phyloP scores from a whole-genome alignment of 129 eudicot genomes.

The Ambrosia trifida region DNA sequence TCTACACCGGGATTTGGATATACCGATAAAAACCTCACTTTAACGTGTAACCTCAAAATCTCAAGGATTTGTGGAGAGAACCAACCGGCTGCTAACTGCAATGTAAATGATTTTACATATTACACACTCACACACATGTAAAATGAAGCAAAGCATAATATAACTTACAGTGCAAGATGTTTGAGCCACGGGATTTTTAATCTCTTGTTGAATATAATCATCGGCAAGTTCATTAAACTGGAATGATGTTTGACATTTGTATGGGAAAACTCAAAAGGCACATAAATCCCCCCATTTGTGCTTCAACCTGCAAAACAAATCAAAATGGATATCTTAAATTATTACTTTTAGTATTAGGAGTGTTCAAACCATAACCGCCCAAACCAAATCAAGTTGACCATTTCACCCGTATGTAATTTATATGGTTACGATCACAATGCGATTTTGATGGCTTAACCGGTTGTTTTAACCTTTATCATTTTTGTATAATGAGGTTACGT shows the following conservation, averaged over 20 bases:
- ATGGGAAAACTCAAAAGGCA: conserved; percentile 70
- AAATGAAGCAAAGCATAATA: not conserved
- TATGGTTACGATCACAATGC: too few relatives aligned
- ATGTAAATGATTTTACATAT: not conserved
- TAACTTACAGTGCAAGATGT: conserved; percentile 62
- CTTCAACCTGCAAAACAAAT: conserved; percentile 43
- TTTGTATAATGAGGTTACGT: too few relatives aligned
- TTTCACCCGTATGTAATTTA: too few relatives aligned
- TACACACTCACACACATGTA: not conserved
- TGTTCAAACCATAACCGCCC: too few relatives aligned
- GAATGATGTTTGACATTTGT: conserved; percentile 58
- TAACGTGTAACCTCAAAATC: conserved; percentile 52
- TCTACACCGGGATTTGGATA: conserved; percentile 69
- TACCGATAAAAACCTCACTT: conserved; percentile 69
- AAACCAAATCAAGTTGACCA: too few relatives aligned
- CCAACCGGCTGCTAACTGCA: conserved; percentile 84
- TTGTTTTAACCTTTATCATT: too few relatives aligned
- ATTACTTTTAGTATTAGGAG: not conserved
- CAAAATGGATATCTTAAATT: not conserved
- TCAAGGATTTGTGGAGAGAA: conserved; percentile 54
- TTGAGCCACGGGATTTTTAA: conserved; percentile 55
- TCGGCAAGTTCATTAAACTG: conserved; percentile 85
- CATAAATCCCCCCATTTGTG: conserved; percentile 80
- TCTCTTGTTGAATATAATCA: conserved; percentile 87
- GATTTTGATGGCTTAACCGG: too few relatives aligned